These are phyloP conservation scores for Dinochytrium kinnereticum DNA, from an alignment of 371 early-diverging fungal genomes.

Conservation along the genomic window DNA sequence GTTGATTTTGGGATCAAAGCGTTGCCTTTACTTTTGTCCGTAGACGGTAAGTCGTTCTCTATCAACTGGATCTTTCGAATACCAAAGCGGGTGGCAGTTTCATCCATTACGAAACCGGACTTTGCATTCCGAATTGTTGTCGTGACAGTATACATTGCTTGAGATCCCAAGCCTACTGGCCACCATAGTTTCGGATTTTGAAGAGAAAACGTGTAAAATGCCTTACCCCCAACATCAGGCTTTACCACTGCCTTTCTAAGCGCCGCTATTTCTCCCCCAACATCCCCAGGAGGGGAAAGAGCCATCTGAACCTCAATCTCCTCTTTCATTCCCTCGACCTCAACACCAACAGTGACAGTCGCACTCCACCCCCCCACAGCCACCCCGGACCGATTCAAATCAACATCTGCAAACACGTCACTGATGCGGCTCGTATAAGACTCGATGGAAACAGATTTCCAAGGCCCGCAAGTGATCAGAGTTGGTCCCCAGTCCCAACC, in stretches of 20 bases:
- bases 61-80: constrained; percentile 34
- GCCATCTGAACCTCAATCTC: constrained; percentile 2
- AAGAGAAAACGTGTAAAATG: background rate
- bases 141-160: constrained; percentile 39
- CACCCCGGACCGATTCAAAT: background rate
- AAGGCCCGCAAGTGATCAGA: constrained; percentile 31
- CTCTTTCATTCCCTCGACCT: background rate
- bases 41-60: constrained; percentile 19
- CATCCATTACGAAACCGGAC: constrained; percentile 9
- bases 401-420: constrained; percentile 15
- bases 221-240: background rate
- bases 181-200: constrained; percentile 48
- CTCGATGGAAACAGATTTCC: constrained; percentile 25
- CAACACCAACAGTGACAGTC: background rate
- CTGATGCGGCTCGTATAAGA: constrained; percentile 6
- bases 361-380: background rate
- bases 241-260: background rate
- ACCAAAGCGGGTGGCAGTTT: constrained; percentile 23
- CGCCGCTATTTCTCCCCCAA: too few species aligned
- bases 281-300: background rate
- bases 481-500: constrained; percentile 47
- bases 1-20: constrained; percentile 33
- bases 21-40: background rate
- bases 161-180: constrained; percentile 53
- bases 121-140: constrained; percentile 32